Conservation (phyloP, 2,329 filamentous ascomycete genomes). For the Fusarium sarcochroum region DNA sequence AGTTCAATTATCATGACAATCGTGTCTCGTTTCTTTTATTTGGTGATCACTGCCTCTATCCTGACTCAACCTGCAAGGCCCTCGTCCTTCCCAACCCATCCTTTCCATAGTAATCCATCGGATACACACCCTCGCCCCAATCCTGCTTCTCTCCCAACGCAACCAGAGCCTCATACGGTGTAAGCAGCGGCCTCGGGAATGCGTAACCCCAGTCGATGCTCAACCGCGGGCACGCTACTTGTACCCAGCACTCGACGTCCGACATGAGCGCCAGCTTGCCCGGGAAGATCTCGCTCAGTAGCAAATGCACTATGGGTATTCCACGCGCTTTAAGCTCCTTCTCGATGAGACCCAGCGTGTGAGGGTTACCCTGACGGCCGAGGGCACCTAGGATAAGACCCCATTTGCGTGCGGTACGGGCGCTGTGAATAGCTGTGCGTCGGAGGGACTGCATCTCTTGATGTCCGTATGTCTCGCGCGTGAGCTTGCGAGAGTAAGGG, state of each 20-base stretch:
- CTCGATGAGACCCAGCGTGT: conserved; percentile 91
- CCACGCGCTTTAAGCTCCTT: conserved; percentile 77
- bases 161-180: conserved; percentile 94
- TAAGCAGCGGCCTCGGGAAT: conserved; percentile 88
- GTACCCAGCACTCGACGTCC: conserved; percentile 98
- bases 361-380: conserved; percentile 93
- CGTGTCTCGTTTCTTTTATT: conserved; percentile 17
- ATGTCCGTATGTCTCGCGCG: conserved; percentile 92
- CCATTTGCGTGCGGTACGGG: conserved; percentile 87
- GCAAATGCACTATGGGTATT: conserved; percentile 85
- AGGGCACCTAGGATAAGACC: conserved; percentile 94
- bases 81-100: conserved; percentile 89
- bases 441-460: conserved; percentile 89
- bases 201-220: conserved; percentile 99
- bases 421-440: conserved; percentile 80
- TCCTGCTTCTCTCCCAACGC: conserved; percentile 85
- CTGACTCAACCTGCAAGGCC: conserved; percentile 52
- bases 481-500: conserved; percentile 92
- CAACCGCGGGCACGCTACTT: conserved; percentile 94
- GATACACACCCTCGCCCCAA: conserved; percentile 84
- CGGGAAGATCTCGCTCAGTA: conserved; percentile 96
- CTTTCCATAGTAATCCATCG: conserved; percentile 98
- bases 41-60: conserved; percentile 20
- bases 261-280: conserved; percentile 94
- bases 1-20: not conserved